Percentiles rank a stretch among this genome's conserved stretches.
phyloP scores from a whole-genome alignment of 2,329 filamentous ascomycete species.

The Hypoxylon sp. region DNA sequence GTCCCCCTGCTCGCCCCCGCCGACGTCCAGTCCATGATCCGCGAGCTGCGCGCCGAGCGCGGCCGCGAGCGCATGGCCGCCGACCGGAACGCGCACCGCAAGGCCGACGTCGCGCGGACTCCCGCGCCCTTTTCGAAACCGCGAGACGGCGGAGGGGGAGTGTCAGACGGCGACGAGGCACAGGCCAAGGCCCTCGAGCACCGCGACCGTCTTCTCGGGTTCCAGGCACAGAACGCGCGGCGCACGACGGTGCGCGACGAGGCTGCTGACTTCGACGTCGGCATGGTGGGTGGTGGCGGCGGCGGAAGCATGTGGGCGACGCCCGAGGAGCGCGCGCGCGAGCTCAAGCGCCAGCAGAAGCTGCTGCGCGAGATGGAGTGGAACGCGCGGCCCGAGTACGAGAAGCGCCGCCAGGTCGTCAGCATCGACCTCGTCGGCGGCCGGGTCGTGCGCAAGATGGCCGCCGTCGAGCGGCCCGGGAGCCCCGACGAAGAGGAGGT shows the following conservation, averaged over 20 bases:
- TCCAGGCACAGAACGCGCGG: conserved; percentile 85
- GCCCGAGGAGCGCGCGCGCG: conserved; percentile 80
- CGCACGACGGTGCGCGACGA: conserved; percentile 88
- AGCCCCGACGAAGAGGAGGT: conserved; percentile 59
- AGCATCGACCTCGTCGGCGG: conserved; percentile 83
- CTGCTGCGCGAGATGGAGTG: conserved; percentile 86
- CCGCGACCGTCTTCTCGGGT: conserved; percentile 79
- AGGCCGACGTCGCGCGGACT: conserved; percentile 68
- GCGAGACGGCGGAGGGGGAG: conserved; percentile 48
- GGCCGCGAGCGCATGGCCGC: too few species aligned
- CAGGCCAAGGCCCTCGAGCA: conserved; percentile 77
- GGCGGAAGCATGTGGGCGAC: conserved; percentile 80
- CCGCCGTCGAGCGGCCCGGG: conserved; percentile 64
- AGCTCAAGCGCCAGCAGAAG: conserved; percentile 86
- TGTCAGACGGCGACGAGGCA: too few species aligned
- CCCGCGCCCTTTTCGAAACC: conserved; percentile 67
- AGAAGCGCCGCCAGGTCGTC: conserved; percentile 84
- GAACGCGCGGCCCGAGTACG: conserved; percentile 84
- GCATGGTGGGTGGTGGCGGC: conserved; percentile 53
- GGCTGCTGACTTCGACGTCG: conserved; percentile 69
- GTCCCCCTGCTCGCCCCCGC: conserved; percentile 72
- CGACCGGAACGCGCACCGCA: conserved; percentile 78
- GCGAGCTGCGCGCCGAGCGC: conserved; percentile 82
- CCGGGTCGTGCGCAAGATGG: conserved; percentile 78
- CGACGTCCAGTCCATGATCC: conserved; percentile 87